A percentile compares a stretch with the other conserved stretches of the same genome.
phyloP scores from a whole-genome alignment of 192 early-diverging fungal species.

The Coemansia sp. region DNA sequence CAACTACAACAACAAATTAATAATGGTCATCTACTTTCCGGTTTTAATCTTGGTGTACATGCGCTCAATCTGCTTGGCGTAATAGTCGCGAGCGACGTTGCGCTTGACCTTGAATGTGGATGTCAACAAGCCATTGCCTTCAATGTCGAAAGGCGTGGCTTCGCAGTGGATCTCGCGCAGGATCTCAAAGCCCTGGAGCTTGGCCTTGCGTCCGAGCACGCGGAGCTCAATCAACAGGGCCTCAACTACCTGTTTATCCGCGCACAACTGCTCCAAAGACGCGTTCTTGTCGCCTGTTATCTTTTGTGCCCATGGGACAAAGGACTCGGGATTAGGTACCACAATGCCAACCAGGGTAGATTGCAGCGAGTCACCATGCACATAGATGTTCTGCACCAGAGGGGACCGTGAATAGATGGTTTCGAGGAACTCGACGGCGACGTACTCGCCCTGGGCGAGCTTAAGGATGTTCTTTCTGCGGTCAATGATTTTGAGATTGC shows the following conservation, averaged over 20 bases:
- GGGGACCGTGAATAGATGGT: constrained; percentile 64
- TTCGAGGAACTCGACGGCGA: constrained; percentile 91
- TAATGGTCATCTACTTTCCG: not conserved
- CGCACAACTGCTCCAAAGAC: constrained; percentile 52
- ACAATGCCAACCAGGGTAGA: constrained; percentile 78
- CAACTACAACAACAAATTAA: no score
- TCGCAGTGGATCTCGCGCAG: constrained; percentile 64
- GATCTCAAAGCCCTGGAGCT: constrained; percentile 87
- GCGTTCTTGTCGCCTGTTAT: constrained; percentile 16
- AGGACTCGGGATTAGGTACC: constrained; percentile 71
- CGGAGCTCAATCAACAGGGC: constrained; percentile 60
- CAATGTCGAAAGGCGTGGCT: constrained; percentile 67
- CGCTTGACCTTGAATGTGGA: constrained; percentile 92
- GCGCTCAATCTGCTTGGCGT: constrained; percentile 55
- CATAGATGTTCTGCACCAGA: constrained; percentile 82
- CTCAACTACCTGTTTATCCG: constrained; percentile 48
- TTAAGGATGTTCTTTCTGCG: constrained; percentile 81
- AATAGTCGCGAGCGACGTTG: constrained; percentile 62
- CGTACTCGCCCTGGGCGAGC: constrained; percentile 87
- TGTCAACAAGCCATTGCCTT: constrained; percentile 74
- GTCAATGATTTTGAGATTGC: constrained; percentile 78
- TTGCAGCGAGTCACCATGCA: constrained; percentile 90
- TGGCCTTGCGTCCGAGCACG: constrained; percentile 58
- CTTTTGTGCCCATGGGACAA: constrained; percentile 63
- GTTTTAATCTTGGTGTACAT: constrained; percentile 51